phyloP scores from a whole-genome alignment of 2,329 filamentous ascomycete species.

The Fusarium oxysporum region DNA sequence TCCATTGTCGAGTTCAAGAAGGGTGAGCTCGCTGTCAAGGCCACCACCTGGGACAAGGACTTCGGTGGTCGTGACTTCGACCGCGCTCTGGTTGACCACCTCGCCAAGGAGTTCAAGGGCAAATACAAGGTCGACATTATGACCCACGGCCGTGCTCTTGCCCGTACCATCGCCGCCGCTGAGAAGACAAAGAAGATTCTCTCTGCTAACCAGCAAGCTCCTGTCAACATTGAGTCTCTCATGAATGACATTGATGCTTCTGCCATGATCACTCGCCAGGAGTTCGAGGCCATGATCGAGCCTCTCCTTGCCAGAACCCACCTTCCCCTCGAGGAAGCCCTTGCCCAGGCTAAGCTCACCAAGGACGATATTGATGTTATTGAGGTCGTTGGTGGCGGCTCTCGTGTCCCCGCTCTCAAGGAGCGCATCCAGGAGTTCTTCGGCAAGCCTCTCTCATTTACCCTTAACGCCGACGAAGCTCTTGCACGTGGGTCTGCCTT shows the following conservation, averaged over 20 bases:
- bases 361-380: conserved; percentile 92
- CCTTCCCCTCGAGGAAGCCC: conserved; percentile 85
- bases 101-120: conserved; percentile 94
- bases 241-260: conserved; percentile 98
- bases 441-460: conserved; percentile 92
- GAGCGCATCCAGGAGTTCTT: conserved; percentile 91
- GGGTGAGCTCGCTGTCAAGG: conserved; percentile 93
- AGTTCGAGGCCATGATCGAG: conserved; percentile 90
- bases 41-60: conserved; percentile 92
- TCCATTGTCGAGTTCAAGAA: conserved; percentile 97
- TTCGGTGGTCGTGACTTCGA: conserved; percentile 98
- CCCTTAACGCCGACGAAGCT: conserved; percentile 97
- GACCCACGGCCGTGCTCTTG: conserved; percentile 87
- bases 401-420: conserved; percentile 94
- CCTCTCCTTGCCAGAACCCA: conserved; percentile 81
- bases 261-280: conserved; percentile 90
- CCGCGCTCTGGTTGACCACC: conserved; percentile 92
- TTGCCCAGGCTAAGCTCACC: conserved; percentile 92
- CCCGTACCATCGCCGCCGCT: conserved; percentile 86
- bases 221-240: conserved; percentile 95
- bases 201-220: conserved; percentile 92
- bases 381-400: conserved; percentile 94
- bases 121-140: conserved; percentile 98
- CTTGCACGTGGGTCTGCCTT: conserved; percentile 96
- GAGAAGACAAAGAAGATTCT: conserved; percentile 99